A percentile compares a stretch with the other conserved stretches of the same genome.
phyloP scores from a whole-genome alignment of 768 basidiomycete genomes.

The Suillus alpinus region DNA sequence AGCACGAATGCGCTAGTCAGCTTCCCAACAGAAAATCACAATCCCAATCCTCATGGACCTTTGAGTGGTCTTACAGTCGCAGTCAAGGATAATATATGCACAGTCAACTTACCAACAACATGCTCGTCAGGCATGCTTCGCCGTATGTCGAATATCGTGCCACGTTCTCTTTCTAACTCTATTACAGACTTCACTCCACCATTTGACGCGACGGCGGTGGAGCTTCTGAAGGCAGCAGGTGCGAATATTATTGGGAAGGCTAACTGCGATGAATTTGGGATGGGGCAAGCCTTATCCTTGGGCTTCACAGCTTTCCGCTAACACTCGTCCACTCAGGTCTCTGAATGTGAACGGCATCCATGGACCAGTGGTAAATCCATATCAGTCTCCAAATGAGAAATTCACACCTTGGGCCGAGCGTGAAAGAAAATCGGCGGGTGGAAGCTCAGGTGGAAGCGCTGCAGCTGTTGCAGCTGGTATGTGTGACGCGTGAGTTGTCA shows the following conservation, averaged over 20 bases:
- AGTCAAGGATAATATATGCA: conserved; percentile 88
- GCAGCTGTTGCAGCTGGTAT: conserved; percentile 86
- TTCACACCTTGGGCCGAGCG: conserved; percentile 22
- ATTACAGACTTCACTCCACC: conserved; percentile 68
- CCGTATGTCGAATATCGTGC: conserved; percentile 36
- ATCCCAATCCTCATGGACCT: conserved; percentile 16
- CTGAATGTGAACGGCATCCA: conserved; percentile 71
- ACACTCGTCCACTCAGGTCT: conserved; percentile 48
- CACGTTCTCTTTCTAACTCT: not conserved
- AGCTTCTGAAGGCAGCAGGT: conserved; percentile 53
- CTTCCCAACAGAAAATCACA: not conserved
- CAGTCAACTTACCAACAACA: conserved; percentile 59
- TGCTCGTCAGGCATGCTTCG: conserved; percentile 77
- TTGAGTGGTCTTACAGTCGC: conserved; percentile 54
- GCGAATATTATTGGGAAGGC: conserved; percentile 83
- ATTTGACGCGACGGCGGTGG: conserved; percentile 84
- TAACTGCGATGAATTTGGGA: conserved; percentile 97
- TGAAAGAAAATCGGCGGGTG: conserved; percentile 72
- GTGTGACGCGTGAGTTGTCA: conserved; percentile 71
- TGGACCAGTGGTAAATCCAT: conserved; percentile 81
- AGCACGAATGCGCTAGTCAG: conserved; percentile 1
- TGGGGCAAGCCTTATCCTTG: conserved; percentile 64
- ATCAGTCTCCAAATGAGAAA: conserved; percentile 26
- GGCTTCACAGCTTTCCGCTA: not conserved
- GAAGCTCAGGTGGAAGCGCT: conserved; percentile 93